phyloP scores from a whole-genome alignment of 2,329 filamentous ascomycete genomes.

The Cordyceps cicadae region DNA sequence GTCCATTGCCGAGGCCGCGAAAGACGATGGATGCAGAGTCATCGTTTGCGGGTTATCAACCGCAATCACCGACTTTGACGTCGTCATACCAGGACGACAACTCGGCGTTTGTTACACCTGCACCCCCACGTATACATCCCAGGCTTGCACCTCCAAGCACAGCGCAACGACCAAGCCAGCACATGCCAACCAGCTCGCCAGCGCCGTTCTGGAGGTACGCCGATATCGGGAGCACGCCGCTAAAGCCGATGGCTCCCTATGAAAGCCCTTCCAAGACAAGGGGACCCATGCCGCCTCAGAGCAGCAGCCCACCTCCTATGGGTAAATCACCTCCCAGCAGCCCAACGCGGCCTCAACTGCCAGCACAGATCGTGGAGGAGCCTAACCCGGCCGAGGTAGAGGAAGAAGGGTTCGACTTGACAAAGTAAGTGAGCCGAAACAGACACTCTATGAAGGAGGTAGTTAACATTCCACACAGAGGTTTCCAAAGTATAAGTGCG shows the following conservation, averaged over 20 bases:
- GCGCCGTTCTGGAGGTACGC: conserved; percentile 86
- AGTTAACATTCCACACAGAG: conserved; percentile 32
- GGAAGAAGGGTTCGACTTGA: conserved; percentile 49
- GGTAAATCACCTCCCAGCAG: conserved; percentile 46
- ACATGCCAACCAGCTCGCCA: conserved; percentile 77
- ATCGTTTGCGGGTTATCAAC: conserved; percentile 41
- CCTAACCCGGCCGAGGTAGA: conserved; percentile 21
- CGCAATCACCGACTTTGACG: conserved; percentile 52
- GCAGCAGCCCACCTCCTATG: conserved; percentile 48
- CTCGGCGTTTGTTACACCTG: conserved; percentile 59
- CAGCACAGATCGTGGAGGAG: conserved; percentile 19
- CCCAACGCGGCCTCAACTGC: conserved; percentile 36
- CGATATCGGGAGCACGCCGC: conserved; percentile 65
- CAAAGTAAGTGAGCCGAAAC: conserved; percentile 38
- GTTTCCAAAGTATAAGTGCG: conserved; percentile 57
- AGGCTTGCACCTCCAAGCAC: conserved; percentile 72
- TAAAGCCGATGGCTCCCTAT: conserved; percentile 40
- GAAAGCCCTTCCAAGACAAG: conserved; percentile 52
- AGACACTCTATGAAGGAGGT: background rate
- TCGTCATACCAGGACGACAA: conserved; percentile 55
- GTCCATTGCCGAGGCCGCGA: conserved; percentile 51
- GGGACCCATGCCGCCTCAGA: conserved; percentile 36
- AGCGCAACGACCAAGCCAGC: conserved; percentile 71
- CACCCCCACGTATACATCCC: conserved; percentile 64
- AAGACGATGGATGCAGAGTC: conserved; percentile 37